A percentile compares a stretch with the other conserved stretches of the same genome.
Evolutionary conservation across 1,139 yeast species (phyloP).

Genomic region (Nadsonia starkeyi-henricii): DNA sequence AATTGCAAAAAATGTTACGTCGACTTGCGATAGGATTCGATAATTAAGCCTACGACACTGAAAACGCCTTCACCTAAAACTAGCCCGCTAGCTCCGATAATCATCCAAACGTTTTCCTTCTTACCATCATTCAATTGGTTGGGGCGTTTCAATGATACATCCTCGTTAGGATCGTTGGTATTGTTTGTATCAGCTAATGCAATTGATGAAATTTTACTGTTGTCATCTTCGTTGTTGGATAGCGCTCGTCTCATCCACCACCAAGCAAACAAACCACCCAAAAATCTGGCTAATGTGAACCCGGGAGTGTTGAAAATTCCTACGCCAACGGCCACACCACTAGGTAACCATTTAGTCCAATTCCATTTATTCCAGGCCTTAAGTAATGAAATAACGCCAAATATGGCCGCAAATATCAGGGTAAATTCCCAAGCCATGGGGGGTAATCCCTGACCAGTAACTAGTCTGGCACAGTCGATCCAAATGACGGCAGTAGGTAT

Average conservation of each 20-base stretch:
- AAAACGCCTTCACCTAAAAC: not conserved
- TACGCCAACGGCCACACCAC: conserved; percentile 94
- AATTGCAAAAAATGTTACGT: no score
- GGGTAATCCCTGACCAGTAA: conserved; percentile 84
- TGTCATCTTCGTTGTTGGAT: not conserved
- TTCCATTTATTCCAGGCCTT: conserved; percentile 32
- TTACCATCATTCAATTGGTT: not conserved
- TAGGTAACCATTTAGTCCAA: conserved; percentile 53
- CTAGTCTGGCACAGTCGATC: conserved; percentile 91
- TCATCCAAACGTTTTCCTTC: not conserved
- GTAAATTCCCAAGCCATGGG: conserved; percentile 59
- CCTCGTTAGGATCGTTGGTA: not conserved
- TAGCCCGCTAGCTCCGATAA: not conserved
- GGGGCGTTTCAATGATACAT: not conserved
- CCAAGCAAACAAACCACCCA: conserved; percentile 59
- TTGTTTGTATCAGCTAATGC: not conserved
- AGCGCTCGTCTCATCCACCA: not conserved
- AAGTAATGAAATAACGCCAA: conserved; percentile 51
- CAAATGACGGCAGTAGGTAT: conserved; percentile 93
- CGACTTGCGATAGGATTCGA: not conserved
- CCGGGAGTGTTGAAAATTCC: conserved; percentile 92
- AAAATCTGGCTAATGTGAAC: conserved; percentile 80
- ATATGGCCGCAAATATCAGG: conserved; percentile 48
- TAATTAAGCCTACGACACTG: not conserved
- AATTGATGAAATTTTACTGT: not conserved